Conservation (phyloP, 169 alveolate genomes). For the Perkinsus marinus region DNA sequence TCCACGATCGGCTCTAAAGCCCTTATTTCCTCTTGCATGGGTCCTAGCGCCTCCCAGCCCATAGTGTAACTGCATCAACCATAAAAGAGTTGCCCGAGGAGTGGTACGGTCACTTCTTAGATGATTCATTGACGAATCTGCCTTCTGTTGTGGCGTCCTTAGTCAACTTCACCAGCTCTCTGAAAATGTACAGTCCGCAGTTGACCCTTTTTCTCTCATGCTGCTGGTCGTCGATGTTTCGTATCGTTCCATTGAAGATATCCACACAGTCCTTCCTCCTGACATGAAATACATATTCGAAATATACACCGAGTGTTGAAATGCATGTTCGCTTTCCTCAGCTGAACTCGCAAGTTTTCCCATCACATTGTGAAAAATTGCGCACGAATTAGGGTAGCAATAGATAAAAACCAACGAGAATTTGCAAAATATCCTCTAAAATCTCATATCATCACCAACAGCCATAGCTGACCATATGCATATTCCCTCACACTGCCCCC, state of each 20-base stretch:
- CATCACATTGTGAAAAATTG: too few species aligned
- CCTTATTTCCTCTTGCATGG: not conserved
- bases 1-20: not conserved
- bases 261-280: not conserved
- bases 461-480: too few species aligned
- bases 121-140: not conserved
- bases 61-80: not conserved
- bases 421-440: too few species aligned
- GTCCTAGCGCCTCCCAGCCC: not conserved
- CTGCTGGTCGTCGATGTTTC: not conserved
- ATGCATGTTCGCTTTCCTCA: too few species aligned
- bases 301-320: too few species aligned
- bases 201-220: not conserved
- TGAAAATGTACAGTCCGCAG: not conserved
- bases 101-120: not conserved
- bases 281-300: too few species aligned
- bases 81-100: too few species aligned
- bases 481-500: too few species aligned
- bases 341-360: too few species aligned
- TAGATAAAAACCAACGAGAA: too few species aligned
- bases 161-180: not conserved
- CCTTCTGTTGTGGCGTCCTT: not conserved
- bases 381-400: too few species aligned
- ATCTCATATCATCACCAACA: too few species aligned
- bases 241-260: not conserved